Evolutionary conservation across 1,139 yeast genomes (phyloP).

Genomic region (Maudiozyma humilis): DNA sequence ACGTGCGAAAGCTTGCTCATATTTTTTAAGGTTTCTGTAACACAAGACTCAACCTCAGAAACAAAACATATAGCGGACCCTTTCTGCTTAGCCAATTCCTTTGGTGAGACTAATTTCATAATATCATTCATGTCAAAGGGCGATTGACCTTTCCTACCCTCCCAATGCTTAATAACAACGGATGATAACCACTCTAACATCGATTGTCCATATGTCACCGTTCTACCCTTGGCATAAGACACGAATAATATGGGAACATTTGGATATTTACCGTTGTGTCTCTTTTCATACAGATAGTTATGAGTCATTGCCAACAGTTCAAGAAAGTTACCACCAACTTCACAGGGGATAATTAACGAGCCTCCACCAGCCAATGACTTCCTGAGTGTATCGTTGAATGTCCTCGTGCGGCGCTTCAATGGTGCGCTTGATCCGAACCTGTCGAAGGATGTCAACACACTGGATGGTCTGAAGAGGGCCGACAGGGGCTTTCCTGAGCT

Average conservation of each 20-base stretch:
- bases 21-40: conserved; percentile 35
- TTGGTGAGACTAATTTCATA: conserved; percentile 51
- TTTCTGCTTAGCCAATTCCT: conserved; percentile 46
- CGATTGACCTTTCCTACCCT: conserved; percentile 49
- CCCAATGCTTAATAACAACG: conserved; percentile 74
- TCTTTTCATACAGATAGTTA: conserved; percentile 32
- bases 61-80: conserved; percentile 83
- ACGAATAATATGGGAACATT: conserved; percentile 63
- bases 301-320: conserved; percentile 72
- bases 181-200: conserved; percentile 96
- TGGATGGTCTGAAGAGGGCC: conserved; percentile 69
- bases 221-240: conserved; percentile 72
- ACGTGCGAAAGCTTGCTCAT: conserved; percentile 59
- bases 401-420: conserved; percentile 56
- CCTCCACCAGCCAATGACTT: conserved; percentile 47
- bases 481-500: conserved; percentile 48
- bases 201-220: conserved; percentile 73
- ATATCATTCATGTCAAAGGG: conserved; percentile 58
- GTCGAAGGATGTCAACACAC: conserved; percentile 63
- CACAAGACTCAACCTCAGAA: conserved; percentile 50
- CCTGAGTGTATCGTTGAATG: conserved; percentile 59
- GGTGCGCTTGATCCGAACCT: conserved; percentile 55
- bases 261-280: conserved; percentile 15
- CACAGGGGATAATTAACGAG: conserved; percentile 73
- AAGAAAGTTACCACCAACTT: conserved; percentile 74